Base-by-base conservation (phyloP, 768 basidiomycete genomes). In the Phanerochaete carnosa region DNA sequence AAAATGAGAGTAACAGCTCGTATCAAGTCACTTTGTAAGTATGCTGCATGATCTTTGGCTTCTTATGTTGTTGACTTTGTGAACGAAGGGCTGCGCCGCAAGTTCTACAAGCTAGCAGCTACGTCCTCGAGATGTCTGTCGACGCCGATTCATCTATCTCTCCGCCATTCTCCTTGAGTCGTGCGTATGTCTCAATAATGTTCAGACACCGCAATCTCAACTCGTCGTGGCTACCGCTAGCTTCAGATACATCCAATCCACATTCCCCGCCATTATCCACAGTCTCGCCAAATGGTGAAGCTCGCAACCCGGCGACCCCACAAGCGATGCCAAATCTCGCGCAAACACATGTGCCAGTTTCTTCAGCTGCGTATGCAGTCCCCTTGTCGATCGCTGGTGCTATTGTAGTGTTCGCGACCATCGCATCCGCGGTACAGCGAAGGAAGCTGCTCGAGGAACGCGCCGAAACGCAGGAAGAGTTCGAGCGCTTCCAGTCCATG, bases 281-380 rank as follows among this genome's bases (percentile, higher is more conserved):
- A n/a, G 32, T 26, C 2, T n/a, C 5, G 29, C 39, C 39, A 4
- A 19, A 49, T 25, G 23, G 22, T 12, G 47, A 39, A 26, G 50
- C 46, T 39, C 28, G 23, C n/a, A 53, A 57, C 16, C 59, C 55
- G 22, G 12, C 57, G 19, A 53, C 60, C 28, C 66, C 67, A 28
- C 37, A 39, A 15, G 16, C 54, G 9, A 25, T 43, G 37, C 54
- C 54, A 32, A 23, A 25, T 69, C 50, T 65, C 65, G 28, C 54
- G 32, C 66, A 66, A 8, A 62, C 62, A 2, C 68, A 57, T 51
- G 52, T 52, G 23, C 67, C 72, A 11, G 62, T 68, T 2, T 71
- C 75, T 9, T 59, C 64, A 35, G 74, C 73, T 0, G 73, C 75
- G 7, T 63, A 73, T 33, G 74, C 73, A 30, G 70, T 76, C 22